A percentile compares a stretch with the other conserved stretches of the same genome.
phyloP scores from a whole-genome alignment of 2,329 filamentous ascomycete species.

The Spiromastix sp. region DNA sequence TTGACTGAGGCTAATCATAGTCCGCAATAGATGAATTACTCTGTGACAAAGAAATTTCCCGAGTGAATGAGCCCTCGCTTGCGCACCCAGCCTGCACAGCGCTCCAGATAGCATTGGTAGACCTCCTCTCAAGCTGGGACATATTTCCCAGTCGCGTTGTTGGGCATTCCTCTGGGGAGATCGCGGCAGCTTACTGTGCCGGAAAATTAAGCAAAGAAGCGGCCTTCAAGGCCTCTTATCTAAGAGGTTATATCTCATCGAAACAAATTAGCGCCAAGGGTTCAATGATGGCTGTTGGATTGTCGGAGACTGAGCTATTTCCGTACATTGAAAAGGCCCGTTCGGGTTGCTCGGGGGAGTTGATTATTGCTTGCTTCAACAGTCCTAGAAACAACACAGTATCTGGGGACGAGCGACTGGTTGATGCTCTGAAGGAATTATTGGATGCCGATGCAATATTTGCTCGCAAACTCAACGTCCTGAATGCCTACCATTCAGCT shows the following conservation, averaged over 20 bases:
- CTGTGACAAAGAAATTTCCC: not conserved
- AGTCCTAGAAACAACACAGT: slow-evolving; percentile 22
- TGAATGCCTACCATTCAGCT: slow-evolving; percentile 25
- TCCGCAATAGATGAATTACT: slow-evolving; percentile 1
- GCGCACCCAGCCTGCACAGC: slow-evolving; percentile 9
- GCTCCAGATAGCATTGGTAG: slow-evolving; percentile 11
- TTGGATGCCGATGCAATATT: slow-evolving; percentile 16
- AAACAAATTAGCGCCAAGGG: slow-evolving; percentile 10
- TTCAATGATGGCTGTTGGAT: slow-evolving; percentile 22
- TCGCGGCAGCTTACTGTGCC: slow-evolving; percentile 12
- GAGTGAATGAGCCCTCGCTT: not conserved
- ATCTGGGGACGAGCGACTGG: slow-evolving; percentile 17
- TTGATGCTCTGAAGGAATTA: slow-evolving; percentile 12
- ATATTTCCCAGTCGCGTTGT: slow-evolving; percentile 9
- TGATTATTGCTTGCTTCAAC: slow-evolving; percentile 22
- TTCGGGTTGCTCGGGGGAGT: slow-evolving; percentile 1
- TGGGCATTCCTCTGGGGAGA: slow-evolving; percentile 14
- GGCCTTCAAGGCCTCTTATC: slow-evolving; percentile 15
- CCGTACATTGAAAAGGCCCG: slow-evolving; percentile 5
- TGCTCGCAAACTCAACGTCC: slow-evolving; percentile 17
- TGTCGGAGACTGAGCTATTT: slow-evolving; percentile 8
- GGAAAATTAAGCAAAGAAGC: slow-evolving; percentile 8
- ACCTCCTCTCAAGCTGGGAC: slow-evolving; percentile 8
- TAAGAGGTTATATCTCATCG: slow-evolving; percentile 13
- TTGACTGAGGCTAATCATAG: slow-evolving; percentile 5